These are phyloP conservation scores for Claviceps pusilla DNA, from an alignment of 2,329 filamentous ascomycete genomes.

Conservation along the genomic window DNA sequence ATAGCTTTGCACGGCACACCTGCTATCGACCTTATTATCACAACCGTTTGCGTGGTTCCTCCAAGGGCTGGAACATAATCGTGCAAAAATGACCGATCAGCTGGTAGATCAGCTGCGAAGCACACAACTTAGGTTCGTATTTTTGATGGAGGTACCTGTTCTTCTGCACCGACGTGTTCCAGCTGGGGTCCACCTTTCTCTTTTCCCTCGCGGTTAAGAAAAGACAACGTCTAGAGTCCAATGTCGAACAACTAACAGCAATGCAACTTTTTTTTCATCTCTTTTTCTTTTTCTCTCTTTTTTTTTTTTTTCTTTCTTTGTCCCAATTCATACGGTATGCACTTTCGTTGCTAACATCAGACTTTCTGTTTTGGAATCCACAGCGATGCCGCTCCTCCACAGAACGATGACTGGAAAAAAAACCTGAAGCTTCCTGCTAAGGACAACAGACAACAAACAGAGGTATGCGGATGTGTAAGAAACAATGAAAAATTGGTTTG, in stretches of 20 bases:
- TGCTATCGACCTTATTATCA: neutral
- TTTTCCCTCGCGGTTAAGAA: neutral
- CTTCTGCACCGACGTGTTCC: neutral
- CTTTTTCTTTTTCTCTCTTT: no score
- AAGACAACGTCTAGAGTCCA: neutral
- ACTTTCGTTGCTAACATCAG: slow-evolving; percentile 1
- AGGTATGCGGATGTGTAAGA: slow-evolving; percentile 32
- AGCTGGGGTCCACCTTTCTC: neutral
- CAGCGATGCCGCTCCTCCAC: slow-evolving; percentile 32
- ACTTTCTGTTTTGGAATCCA: neutral
- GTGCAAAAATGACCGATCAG: slow-evolving; percentile 28
- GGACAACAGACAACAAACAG: slow-evolving; percentile 67
- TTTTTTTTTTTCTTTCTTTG: no score
- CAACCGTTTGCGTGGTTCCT: slow-evolving; percentile 10
- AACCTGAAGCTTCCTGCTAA: slow-evolving; percentile 56
- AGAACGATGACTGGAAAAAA: slow-evolving; percentile 55
- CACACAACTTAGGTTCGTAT: slow-evolving; percentile 25
- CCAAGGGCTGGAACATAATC: slow-evolving; percentile 13
- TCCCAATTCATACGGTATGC: neutral
- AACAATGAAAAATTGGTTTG: slow-evolving; percentile 1
- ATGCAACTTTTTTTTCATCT: neutral
- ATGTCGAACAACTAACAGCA: neutral
- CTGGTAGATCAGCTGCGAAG: slow-evolving; percentile 30
- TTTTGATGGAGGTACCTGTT: neutral
- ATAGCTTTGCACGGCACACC: slow-evolving; percentile 11